Percentiles rank a stretch among this genome's conserved stretches.
Conservation (phyloP, 164 flowering plant genomes). For the Litsea cubeba region DNA sequence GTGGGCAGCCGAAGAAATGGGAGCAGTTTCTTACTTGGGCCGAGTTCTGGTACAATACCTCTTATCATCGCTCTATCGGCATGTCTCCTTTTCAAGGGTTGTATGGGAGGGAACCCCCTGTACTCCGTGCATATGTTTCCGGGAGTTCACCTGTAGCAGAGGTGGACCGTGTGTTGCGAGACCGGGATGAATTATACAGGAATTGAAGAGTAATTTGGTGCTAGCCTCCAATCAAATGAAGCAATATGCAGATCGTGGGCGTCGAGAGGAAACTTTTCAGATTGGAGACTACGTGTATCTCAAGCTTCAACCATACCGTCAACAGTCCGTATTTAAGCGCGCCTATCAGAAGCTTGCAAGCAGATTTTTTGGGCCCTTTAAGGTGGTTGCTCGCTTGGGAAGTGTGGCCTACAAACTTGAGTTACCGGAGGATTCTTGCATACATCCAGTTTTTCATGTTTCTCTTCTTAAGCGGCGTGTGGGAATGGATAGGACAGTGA, state of each 20-base stretch:
- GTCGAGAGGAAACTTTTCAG: neutral
- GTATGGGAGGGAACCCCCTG: too few species aligned
- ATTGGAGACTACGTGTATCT: conserved; percentile 15
- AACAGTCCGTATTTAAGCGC: neutral
- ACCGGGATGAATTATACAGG: neutral
- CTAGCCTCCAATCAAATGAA: neutral
- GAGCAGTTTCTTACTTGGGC: too few species aligned
- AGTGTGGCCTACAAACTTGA: neutral
- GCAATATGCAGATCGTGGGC: neutral
- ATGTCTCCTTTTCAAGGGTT: too few species aligned
- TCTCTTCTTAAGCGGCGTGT: neutral
- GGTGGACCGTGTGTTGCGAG: neutral
- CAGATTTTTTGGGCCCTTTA: neutral
- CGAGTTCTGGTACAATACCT: too few species aligned
- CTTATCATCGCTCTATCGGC: too few species aligned
- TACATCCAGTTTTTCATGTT: neutral
- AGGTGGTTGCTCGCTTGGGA: neutral
- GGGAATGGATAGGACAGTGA: too few species aligned
- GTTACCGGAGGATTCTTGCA: neutral
- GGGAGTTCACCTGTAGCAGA: neutral
- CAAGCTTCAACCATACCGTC: conserved; percentile 6
- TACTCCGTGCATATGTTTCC: neutral
- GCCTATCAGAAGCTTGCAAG: neutral
- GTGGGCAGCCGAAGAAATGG: too few species aligned
- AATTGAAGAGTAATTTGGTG: neutral